Base-by-base conservation (phyloP, 2,329 filamentous ascomycete genomes). In the Exophiala lecanii-corni region DNA sequence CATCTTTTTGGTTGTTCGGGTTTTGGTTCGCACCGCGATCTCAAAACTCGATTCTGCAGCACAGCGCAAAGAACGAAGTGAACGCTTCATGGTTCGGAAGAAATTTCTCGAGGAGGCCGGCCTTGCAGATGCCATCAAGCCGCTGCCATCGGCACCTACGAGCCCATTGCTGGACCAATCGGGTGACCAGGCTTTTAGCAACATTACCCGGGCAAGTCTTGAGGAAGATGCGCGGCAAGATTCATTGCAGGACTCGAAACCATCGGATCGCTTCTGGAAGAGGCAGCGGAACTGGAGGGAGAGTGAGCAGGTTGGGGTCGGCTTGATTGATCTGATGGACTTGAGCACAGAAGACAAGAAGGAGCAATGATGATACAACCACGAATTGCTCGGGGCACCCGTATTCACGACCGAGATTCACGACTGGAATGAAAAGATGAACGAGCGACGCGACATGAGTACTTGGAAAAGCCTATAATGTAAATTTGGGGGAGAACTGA, bases 11-110 rank as follows among this genome's bases (percentile, higher is more conserved):
- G 70, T 81, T 2, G 76, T 86, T 2, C 82, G 89, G 57, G 75
- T 82, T 49, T 76, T 74, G 1, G 84, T 96, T 3, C 79, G 82
- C 30, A 76, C 80, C 40, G 81, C 82, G 3, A 78, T 98, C 55
- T 73, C 72, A 47, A 92, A 89, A 62, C 69, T 96, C 40, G 89
- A 97, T 57, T 89, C 84, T 35, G 86, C 87, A 0, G 89, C 89
- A 1, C 72, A 89, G 43, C 86, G 94, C 57, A 89, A 88, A 63
- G 89, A 94, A 66, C 78, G 85, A 10, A 80, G 80, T 3, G 86
- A 95, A 61, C 77, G 87, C 16, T 97, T 84, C 64, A 64, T 84
- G 36, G 80, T 92, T 60, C 80, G 91, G 51, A 91, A 88, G 68
- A 79, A 78, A 53, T 80, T 89, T 41, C 74, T 97, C 2, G 78